Conservation (phyloP, 2,329 filamentous ascomycete species). For the Apiospora arundinis region DNA sequence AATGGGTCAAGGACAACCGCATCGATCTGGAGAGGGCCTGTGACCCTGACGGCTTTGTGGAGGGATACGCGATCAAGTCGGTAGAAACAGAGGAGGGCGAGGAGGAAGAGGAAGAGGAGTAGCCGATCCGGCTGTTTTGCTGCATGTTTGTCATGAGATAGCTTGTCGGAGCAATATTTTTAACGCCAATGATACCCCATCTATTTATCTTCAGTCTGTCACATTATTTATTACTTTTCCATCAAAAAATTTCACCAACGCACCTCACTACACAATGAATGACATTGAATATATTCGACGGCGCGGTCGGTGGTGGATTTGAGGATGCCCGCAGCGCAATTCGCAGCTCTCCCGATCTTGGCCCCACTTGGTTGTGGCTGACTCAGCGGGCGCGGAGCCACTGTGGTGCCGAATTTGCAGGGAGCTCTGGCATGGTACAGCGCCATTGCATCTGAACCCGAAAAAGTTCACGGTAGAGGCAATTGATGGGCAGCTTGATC, state of each 20-base stretch:
- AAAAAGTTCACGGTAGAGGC: conserved; percentile 20
- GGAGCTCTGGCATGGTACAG: not conserved
- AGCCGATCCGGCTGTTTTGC: not conserved
- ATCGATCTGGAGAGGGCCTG: conserved; percentile 72
- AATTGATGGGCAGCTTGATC: conserved; percentile 19
- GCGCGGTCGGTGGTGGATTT: too few species aligned
- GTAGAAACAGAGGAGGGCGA: conserved; percentile 44
- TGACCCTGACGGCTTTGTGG: conserved; percentile 76
- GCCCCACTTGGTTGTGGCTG: not conserved
- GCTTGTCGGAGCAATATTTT: not conserved
- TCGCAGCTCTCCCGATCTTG: too few species aligned
- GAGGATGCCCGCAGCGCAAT: too few species aligned
- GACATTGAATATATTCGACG: too few species aligned
- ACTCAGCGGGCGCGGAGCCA: conserved; percentile 11
- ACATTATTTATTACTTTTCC: not conserved
- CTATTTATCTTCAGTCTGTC: not conserved
- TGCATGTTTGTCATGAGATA: not conserved
- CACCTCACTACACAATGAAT: too few species aligned
- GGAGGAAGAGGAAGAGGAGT: not conserved
- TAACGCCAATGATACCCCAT: conserved; percentile 12
- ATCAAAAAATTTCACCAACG: too few species aligned
- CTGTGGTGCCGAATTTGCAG: conserved; percentile 17
- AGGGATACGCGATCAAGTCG: conserved; percentile 64
- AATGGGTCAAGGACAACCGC: conserved; percentile 69
- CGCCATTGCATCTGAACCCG: not conserved